Percentiles rank a stretch among this genome's conserved stretches.
Conservation (phyloP, 1,139 yeast species). For the Yamadazyma taylorii region DNA sequence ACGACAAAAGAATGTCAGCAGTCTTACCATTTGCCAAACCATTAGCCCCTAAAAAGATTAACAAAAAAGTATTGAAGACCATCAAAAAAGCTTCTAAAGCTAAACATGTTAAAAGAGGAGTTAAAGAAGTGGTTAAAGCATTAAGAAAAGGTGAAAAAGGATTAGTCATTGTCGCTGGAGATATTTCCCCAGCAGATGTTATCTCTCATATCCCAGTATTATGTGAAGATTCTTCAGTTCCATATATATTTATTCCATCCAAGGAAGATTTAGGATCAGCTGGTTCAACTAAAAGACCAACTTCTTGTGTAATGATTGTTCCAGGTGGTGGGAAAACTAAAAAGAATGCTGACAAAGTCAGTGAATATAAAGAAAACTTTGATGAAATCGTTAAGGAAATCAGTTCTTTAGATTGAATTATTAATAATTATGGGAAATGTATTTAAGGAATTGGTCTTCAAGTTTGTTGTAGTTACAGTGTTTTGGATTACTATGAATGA, state of each 20-base stretch:
- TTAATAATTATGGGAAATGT: not conserved
- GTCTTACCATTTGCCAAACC: slow-evolving; percentile 92
- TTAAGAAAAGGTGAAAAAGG: slow-evolving; percentile 98
- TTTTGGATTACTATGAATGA: too few relatives aligned
- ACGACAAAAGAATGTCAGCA: slow-evolving; percentile 88
- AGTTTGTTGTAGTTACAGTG: too few relatives aligned
- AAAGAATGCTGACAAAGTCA: slow-evolving; percentile 75
- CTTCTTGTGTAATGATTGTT: slow-evolving; percentile 95
- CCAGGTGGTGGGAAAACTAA: slow-evolving; percentile 93
- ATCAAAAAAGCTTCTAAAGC: slow-evolving; percentile 97
- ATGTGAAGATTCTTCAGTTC: slow-evolving; percentile 92
- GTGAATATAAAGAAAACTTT: slow-evolving; percentile 87
- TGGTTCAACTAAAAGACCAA: slow-evolving; percentile 98
- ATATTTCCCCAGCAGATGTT: slow-evolving; percentile 95
- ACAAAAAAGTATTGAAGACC: slow-evolving; percentile 92
- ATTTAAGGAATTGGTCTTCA: too few relatives aligned
- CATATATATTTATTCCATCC: slow-evolving; percentile 90
- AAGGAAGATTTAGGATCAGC: slow-evolving; percentile 98
- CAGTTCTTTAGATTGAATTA: slow-evolving; percentile 29
- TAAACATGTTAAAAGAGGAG: slow-evolving; percentile 98
- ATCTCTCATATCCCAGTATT: slow-evolving; percentile 96
- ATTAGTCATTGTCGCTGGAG: slow-evolving; percentile 94
- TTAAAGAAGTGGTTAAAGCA: slow-evolving; percentile 97
- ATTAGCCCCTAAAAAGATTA: slow-evolving; percentile 91
- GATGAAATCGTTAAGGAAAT: slow-evolving; percentile 96